phyloP scores from a whole-genome alignment of 345 rosid genomes.

The Carallia brachiata region DNA sequence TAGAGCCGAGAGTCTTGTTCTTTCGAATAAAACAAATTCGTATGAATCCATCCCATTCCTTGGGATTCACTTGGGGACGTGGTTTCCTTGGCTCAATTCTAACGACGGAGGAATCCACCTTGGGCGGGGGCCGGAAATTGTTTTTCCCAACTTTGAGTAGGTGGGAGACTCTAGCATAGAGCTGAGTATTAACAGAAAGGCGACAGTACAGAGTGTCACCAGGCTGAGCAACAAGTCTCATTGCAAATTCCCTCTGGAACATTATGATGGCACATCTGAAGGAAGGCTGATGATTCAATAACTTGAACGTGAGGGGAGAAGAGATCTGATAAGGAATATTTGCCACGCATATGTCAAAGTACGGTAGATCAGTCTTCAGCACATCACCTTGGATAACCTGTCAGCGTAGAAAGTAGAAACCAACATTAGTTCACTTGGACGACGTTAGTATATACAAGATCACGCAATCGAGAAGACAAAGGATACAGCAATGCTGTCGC shows the following conservation, averaged over 20 bases:
- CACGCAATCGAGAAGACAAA: background rate
- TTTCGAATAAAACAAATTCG: conserved; percentile 84
- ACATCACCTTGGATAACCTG: conserved; percentile 95
- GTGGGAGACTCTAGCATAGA: conserved; percentile 79
- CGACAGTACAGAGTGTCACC: conserved; percentile 87
- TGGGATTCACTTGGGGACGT: conserved; percentile 52
- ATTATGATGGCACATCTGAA: conserved; percentile 90
- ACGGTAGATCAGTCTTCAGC: conserved; percentile 79
- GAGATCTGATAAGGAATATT: conserved; percentile 93
- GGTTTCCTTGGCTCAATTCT: conserved; percentile 86
- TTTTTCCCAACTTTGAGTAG: conserved; percentile 94
- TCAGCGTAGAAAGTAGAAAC: background rate
- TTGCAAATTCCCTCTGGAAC: conserved; percentile 95
- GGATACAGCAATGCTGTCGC: too few relatives aligned
- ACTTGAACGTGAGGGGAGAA: conserved; percentile 85
- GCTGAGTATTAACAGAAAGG: conserved; percentile 78
- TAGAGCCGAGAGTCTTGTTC: conserved; percentile 81
- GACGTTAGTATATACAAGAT: background rate
- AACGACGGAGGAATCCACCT: conserved; percentile 94
- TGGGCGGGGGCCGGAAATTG: conserved; percentile 92
- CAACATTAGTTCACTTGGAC: background rate
- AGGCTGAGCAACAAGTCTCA: conserved; percentile 87
- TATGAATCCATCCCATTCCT: conserved; percentile 89
- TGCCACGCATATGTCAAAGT: conserved; percentile 86
- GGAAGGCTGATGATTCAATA: conserved; percentile 66